Evolutionary conservation across 768 basidiomycete genomes (phyloP).

Genomic region (Trametes cingulata): DNA sequence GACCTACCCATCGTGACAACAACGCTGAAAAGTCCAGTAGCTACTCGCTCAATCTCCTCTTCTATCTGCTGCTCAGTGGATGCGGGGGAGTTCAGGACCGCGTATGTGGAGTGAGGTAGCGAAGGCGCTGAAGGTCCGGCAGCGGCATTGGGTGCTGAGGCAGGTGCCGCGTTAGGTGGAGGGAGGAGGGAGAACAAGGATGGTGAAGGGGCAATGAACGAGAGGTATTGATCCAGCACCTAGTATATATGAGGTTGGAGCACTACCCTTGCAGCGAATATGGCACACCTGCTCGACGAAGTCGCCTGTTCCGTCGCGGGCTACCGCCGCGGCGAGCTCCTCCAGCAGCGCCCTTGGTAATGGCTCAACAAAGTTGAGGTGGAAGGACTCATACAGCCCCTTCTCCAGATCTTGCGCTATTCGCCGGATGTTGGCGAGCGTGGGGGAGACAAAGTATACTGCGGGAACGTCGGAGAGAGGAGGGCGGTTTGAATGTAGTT

Average conservation of each 20-base stretch:
- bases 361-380: conserved; percentile 94
- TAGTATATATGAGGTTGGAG: conserved; percentile 32
- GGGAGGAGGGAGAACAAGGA: conserved; percentile 90
- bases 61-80: conserved; percentile 92
- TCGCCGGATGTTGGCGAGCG: conserved; percentile 78
- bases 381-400: conserved; percentile 86
- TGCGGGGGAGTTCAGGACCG: conserved; percentile 86
- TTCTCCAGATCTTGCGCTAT: conserved; percentile 94
- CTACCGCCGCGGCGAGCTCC: conserved; percentile 88
- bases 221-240: conserved; percentile 96
- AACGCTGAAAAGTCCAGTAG: conserved; percentile 88
- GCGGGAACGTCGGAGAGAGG: conserved; percentile 94
- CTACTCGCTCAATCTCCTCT: conserved; percentile 88
- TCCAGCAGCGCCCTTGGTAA: conserved; percentile 87
- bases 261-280: conserved; percentile 18
- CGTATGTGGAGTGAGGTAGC: conserved; percentile 64
- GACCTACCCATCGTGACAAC: conserved; percentile 86
- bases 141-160: conserved; percentile 36
- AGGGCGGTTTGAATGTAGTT: conserved; percentile 87
- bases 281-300: conserved; percentile 68
- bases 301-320: conserved; percentile 81
- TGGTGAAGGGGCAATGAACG: conserved; percentile 91
- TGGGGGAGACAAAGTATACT: conserved; percentile 94
- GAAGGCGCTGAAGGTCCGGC: conserved; percentile 36
- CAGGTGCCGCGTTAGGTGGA: conserved; percentile 43